These are phyloP conservation scores for Wickerhamomyces bovis DNA, from an alignment of 805 yeast genomes.

Conservation along the genomic window DNA sequence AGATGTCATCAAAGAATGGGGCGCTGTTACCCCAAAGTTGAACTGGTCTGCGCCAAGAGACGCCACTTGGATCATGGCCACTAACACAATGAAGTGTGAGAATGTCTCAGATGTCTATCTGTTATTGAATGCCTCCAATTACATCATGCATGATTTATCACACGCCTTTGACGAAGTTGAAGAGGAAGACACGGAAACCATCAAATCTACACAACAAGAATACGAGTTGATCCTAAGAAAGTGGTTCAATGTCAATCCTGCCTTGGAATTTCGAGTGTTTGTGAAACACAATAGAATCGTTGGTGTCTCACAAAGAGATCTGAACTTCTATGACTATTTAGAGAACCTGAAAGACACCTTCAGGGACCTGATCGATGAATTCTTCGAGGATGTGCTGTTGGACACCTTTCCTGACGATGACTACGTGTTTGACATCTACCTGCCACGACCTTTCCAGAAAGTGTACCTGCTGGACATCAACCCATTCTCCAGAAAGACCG, in stretches of 20 bases:
- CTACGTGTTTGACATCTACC: constrained; percentile 74
- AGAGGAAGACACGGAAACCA: constrained; percentile 18
- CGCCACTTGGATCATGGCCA: constrained; percentile 84
- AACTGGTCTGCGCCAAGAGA: constrained; percentile 98
- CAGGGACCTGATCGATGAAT: constrained; percentile 41
- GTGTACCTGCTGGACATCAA: constrained; percentile 79
- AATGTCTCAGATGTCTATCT: constrained; percentile 72
- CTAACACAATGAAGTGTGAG: constrained; percentile 67
- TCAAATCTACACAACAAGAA: constrained; percentile 22
- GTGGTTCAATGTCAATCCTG: constrained; percentile 83
- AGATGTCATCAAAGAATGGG: constrained; percentile 39
- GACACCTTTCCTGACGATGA: constrained; percentile 46
- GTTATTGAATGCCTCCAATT: constrained; percentile 80
- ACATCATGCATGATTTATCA: constrained; percentile 77
- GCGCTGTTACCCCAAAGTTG: constrained; percentile 76
- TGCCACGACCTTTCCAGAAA: constrained; percentile 66
- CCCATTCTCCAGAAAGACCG: constrained; percentile 76
- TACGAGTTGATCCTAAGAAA: constrained; percentile 71
- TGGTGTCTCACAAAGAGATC: constrained; percentile 81
- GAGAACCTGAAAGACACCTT: constrained; percentile 44
- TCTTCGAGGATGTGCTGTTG: constrained; percentile 44
- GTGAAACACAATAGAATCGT: constrained; percentile 57
- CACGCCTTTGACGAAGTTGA: constrained; percentile 53
- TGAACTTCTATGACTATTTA: constrained; percentile 74
- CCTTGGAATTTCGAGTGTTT: constrained; percentile 87